Percentiles rank a stretch among this genome's conserved stretches.
phyloP scores from a whole-genome alignment of 768 basidiomycete genomes.

The Tulasnella sp. region DNA sequence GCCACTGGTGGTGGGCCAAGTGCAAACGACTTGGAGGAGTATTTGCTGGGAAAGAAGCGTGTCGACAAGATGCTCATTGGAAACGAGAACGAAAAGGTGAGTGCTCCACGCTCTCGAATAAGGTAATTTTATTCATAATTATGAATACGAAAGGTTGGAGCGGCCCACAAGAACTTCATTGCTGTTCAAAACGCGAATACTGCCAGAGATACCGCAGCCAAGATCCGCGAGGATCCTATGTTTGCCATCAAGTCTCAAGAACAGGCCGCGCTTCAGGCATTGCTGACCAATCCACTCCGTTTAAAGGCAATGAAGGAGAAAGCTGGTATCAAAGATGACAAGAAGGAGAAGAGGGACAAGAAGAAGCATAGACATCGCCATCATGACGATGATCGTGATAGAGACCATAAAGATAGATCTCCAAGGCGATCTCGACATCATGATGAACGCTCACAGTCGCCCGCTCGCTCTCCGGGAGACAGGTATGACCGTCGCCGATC shows the following conservation, averaged over 20 bases:
- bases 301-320: conserved; percentile 68
- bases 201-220: conserved; percentile 73
- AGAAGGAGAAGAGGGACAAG: conserved; percentile 58
- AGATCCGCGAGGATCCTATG: conserved; percentile 92
- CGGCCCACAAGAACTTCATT: conserved; percentile 83
- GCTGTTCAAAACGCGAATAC: conserved; percentile 91
- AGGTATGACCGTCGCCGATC: conserved; percentile 32
- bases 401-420: no score
- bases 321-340: conserved; percentile 58
- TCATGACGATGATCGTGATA: conserved; percentile 24
- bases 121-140: background rate
- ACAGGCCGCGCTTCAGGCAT: conserved; percentile 77
- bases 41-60: conserved; percentile 91
- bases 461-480: conserved; percentile 18
- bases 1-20: conserved; percentile 79
- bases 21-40: conserved; percentile 88
- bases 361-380: conserved; percentile 36
- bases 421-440: background rate
- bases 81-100: conserved; percentile 74
- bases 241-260: conserved; percentile 98
- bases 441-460: conserved; percentile 20
- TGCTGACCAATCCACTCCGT: conserved; percentile 76
- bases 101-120: background rate
- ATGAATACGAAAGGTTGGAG: conserved; percentile 45
- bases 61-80: conserved; percentile 91